These are phyloP conservation scores for Neoscytalidium dimidiatum DNA, from an alignment of 2,329 filamentous ascomycete species.

Conservation along the genomic window DNA sequence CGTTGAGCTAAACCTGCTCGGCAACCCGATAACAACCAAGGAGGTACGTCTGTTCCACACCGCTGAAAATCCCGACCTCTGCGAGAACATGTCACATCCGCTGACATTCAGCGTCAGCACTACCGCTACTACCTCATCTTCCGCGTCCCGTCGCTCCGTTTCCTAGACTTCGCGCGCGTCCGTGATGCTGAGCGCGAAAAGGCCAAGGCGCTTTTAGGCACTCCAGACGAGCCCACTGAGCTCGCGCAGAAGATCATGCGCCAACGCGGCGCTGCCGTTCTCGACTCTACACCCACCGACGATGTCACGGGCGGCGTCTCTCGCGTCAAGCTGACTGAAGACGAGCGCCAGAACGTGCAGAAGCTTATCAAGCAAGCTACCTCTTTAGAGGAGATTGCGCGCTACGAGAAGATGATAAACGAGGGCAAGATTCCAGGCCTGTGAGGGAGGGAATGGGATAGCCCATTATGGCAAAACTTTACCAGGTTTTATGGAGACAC, in stretches of 20 bases:
- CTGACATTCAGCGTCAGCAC: conserved; percentile 44
- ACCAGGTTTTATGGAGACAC: too few relatives aligned
- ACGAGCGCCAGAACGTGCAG: conserved; percentile 82
- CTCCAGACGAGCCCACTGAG: conserved; percentile 72
- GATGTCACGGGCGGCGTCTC: conserved; percentile 61
- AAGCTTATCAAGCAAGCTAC: conserved; percentile 86
- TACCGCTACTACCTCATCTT: conserved; percentile 93
- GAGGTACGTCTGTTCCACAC: conserved; percentile 63
- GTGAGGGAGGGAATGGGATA: neutral
- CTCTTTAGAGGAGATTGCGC: conserved; percentile 85
- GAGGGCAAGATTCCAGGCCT: conserved; percentile 59
- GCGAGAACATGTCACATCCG: neutral
- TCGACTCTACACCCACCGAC: conserved; percentile 57
- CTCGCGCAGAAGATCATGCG: conserved; percentile 83
- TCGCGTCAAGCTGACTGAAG: conserved; percentile 81
- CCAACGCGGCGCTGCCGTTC: conserved; percentile 71
- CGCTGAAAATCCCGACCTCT: too few relatives aligned
- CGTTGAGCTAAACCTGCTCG: conserved; percentile 77
- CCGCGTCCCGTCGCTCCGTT: conserved; percentile 80
- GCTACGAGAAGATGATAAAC: conserved; percentile 86
- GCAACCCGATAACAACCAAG: conserved; percentile 89
- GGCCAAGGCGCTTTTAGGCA: conserved; percentile 82
- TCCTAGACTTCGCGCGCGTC: conserved; percentile 91
- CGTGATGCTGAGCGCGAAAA: conserved; percentile 79
- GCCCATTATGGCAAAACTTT: neutral